Evolutionary conservation across 2,329 filamentous ascomycete species (phyloP), one percentile per base, ranked within the genome.

Genomic region (Thelonectria rubi): DNA sequence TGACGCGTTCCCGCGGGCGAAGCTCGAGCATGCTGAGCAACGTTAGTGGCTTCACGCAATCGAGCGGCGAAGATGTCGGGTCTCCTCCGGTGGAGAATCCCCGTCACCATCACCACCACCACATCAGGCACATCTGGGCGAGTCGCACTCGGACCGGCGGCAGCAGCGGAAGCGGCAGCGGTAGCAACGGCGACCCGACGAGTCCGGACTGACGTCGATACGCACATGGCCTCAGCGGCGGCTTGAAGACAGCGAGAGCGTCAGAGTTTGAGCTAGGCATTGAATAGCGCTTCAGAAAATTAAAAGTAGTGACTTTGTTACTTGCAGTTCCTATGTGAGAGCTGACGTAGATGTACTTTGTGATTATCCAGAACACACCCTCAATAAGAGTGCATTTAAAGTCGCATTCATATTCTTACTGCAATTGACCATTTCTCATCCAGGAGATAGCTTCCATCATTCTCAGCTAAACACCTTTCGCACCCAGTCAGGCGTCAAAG

Each of bases 1-100:
- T 65, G 63, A 72, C 66, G 65, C 82, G 81, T 72, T 77, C 79
- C 30, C 77, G 87, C 46, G 86, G 86, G 20, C 84, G 87, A 50
- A 89, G 86, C 30, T 88, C 86, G 10, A 88, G 86, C 59, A 90
- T 90, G 87, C 82, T 90, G 2, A 89, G 86, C 69, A 84, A 88
- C 68, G 79, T 89, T 3, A 88, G 86, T n/a, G 86, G 87, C 18
- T 88, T 89, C 68, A 90, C 87, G 8, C 86, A 89, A 75, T 86
- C 83, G 15, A 88, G 84, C 67, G 80, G 79, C 49, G 85, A 83
- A 46, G 84, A 84, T 20, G 62, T 71, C n/a, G 65, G 62, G 30
- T 74, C 73, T 11, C 70, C 70, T 14, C 60, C 70, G 8, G 65
- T 70, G 56, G 64, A 69, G 20, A 47, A 47, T 34, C 32, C 9